These are phyloP conservation scores for Nicotiana attenuata DNA, from an alignment of 257 asterid species.

Conservation along the genomic window DNA sequence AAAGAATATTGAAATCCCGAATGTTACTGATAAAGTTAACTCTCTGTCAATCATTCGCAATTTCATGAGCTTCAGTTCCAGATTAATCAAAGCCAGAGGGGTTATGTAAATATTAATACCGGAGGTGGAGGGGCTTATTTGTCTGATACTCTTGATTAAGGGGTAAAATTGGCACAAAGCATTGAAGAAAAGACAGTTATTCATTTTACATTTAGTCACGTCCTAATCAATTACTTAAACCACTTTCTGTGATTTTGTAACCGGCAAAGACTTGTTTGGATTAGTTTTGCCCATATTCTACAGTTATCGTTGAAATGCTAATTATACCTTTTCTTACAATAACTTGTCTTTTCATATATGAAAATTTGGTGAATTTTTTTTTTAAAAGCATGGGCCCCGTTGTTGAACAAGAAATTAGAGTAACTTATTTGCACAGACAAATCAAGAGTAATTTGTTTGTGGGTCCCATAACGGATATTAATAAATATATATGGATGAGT, in stretches of 20 bases:
- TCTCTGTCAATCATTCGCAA: no score
- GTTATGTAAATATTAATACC: no score
- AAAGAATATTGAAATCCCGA: no score
- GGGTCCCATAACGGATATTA: neutral
- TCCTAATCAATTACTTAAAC: neutral
- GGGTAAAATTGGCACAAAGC: no score
- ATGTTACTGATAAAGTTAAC: no score
- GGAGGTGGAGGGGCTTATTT: no score
- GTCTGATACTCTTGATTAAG: no score
- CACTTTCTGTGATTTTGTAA: neutral
- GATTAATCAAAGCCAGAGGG: no score
- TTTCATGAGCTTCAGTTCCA: no score
- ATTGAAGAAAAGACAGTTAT: neutral
- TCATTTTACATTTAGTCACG: neutral
- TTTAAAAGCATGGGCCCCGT: neutral
- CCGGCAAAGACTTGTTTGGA: neutral
- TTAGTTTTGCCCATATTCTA: neutral
- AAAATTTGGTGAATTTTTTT: no score
- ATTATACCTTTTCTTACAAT: no score
- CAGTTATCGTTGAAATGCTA: neutral
- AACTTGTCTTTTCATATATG: neutral
- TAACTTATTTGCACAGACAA: neutral
- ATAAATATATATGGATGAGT: no score
- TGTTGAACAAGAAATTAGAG: neutral
- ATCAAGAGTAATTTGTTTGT: neutral